Base-by-base conservation (phyloP, 108 stramenopile genomes). In the Pseudonitzschia multiseries region DNA sequence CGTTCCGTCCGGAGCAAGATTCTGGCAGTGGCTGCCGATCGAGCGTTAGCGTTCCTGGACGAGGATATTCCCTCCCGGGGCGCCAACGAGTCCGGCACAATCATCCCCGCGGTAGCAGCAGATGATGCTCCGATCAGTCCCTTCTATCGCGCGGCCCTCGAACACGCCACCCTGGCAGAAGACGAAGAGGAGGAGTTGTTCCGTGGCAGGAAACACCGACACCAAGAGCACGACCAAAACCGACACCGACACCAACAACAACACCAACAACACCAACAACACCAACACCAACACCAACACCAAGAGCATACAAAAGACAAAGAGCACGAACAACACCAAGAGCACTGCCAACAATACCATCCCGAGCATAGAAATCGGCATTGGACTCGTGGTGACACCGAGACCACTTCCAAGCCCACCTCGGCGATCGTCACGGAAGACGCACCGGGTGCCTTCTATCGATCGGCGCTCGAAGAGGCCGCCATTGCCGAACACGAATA, bases 391-490 rank as follows among this genome's bases (percentile, higher is more conserved):
- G n/a, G n/a, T n/a, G n/a, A n/a, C n/a, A n/a, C n/a, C n/a, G n/a
- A n/a, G n/a, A n/a, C n/a, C n/a, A n/a, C n/a, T n/a, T n/a, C n/a
- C n/a, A n/a, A n/a, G n/a, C n/a, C n/a, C n/a, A n/a, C n/a, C n/a
- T n/a, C n/a, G n/a, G n/a, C n/a, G n/a, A 42, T 10, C 18, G n/a
- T n/a, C 6, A 15, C 61, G 0, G 29, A 26, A 29, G 18, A 0
- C 18, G 15, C 61, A 15, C 32, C 32, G 29, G 29, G 61, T 41
- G 27, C 61, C 12, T 62, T 62, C 31, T 62, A 62, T 62, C 61
- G 17, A 42, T 62, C 61, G n/a, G 61, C 61, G 12, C n/a, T 62
- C 8, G 61, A 62, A 62, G 61, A 31, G 31, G 61, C 15, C n/a
- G 32, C 32, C 17, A n/a, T 8, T 20, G 9, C 61, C 18, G 28